Percentiles rank a stretch among this genome's conserved stretches.
Conservation (phyloP, 805 yeast genomes). For the Lipomyces sp. region DNA sequence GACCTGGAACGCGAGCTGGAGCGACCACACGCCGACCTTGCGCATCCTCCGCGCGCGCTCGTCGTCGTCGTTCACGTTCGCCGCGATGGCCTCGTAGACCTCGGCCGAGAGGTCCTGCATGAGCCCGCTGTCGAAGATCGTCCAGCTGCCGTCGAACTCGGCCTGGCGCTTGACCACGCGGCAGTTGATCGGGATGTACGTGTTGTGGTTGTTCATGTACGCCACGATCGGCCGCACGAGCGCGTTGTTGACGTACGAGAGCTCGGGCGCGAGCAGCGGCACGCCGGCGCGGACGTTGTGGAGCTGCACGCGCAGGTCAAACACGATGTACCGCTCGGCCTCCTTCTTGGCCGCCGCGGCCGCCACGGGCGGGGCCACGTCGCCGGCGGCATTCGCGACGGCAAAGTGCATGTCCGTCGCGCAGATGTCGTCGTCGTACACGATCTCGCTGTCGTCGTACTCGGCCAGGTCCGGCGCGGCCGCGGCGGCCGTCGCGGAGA, state of each 20-base stretch:
- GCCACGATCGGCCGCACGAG: constrained; percentile 92
- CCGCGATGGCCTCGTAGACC: constrained; percentile 85
- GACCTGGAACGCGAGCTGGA: constrained; percentile 78
- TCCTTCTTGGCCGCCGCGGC: constrained; percentile 2
- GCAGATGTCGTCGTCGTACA: no score
- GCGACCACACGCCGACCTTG: constrained; percentile 89
- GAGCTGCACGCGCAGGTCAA: constrained; percentile 75
- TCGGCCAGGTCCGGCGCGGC: no score
- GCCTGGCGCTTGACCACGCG: constrained; percentile 70
- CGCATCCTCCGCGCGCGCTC: constrained; percentile 65
- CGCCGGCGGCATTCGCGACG: no score
- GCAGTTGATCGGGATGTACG: constrained; percentile 83
- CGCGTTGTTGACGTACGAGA: constrained; percentile 90
- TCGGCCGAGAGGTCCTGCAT: constrained; percentile 90
- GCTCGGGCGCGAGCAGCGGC: constrained; percentile 81
- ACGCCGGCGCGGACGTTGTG: constrained; percentile 86
- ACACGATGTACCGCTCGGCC: constrained; percentile 46
- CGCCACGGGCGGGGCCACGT: background rate
- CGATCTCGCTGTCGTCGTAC: no score
- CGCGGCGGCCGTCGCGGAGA: no score
- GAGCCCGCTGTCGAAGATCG: constrained; percentile 80
- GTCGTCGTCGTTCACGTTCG: constrained; percentile 85
- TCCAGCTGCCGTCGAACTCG: constrained; percentile 97
- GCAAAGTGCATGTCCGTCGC: no score
- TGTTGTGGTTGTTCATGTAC: constrained; percentile 84